Conservation (phyloP, 1,284 basidiomycete species). For the Naganishia albida region DNA sequence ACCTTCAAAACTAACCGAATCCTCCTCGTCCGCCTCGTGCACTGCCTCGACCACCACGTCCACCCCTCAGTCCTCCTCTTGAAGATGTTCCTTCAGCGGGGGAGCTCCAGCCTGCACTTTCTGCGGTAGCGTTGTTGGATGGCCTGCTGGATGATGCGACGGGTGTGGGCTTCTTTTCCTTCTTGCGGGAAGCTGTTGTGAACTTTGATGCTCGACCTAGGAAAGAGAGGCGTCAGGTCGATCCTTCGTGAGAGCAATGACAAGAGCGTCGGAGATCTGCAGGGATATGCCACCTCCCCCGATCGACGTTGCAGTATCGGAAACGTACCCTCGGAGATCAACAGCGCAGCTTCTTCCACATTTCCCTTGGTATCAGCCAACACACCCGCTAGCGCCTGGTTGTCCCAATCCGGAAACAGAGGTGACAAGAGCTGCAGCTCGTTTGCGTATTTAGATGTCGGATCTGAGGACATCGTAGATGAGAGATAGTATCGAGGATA, state of each 20-base stretch:
- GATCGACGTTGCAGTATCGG: too few relatives aligned
- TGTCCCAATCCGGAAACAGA: slow-evolving; percentile 54
- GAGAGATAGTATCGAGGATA: slow-evolving; percentile 1
- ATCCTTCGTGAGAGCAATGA: neutral
- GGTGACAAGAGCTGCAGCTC: slow-evolving; percentile 49
- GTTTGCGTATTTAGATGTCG: slow-evolving; percentile 46
- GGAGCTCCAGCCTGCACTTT: slow-evolving; percentile 37
- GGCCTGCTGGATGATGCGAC: slow-evolving; percentile 12
- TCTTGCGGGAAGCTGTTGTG: slow-evolving; percentile 50
- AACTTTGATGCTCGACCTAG: slow-evolving; percentile 55
- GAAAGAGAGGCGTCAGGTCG: neutral
- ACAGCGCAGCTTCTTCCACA: slow-evolving; percentile 52
- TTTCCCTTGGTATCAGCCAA: slow-evolving; percentile 52
- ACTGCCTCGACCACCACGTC: slow-evolving; percentile 43
- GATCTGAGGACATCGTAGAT: slow-evolving; percentile 36
- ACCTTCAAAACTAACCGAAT: neutral
- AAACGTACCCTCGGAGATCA: slow-evolving; percentile 53
- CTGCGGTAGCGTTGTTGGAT: slow-evolving; percentile 2
- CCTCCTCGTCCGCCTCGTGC: slow-evolving; percentile 30
- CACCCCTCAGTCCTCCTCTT: slow-evolving; percentile 50
- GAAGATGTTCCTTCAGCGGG: slow-evolving; percentile 38
- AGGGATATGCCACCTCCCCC: neutral
- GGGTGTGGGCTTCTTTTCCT: slow-evolving; percentile 41
- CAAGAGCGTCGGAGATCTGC: neutral
- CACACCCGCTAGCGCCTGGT: slow-evolving; percentile 50